Evolutionary conservation across 148 eudicot species (phyloP).

Genomic region (Amaranthus palmeri): DNA sequence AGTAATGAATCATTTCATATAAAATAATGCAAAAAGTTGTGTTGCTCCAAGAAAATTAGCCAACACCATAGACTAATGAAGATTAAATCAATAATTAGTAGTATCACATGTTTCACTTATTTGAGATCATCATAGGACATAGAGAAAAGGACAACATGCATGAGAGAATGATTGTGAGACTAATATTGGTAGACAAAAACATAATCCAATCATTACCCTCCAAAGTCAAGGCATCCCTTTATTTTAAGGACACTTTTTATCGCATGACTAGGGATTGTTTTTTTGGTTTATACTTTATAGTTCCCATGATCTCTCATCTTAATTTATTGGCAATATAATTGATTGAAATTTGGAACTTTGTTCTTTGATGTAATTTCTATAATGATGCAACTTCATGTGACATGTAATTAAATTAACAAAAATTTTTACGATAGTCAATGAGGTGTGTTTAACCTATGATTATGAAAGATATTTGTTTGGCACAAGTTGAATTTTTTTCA

Average conservation of each 20-base stretch:
- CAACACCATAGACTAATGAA: no score
- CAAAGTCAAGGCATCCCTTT: constrained; percentile 14
- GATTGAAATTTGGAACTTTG: constrained; percentile 15
- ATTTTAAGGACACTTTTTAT: constrained; percentile 10
- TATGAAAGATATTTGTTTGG: no score
- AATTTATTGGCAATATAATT: constrained; percentile 1
- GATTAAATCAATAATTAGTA: not conserved
- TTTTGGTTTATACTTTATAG: constrained; percentile 7
- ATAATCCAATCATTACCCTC: constrained; percentile 11
- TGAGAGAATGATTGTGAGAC: constrained; percentile 6
- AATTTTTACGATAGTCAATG: no score
- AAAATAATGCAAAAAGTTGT: no score
- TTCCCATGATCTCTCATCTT: not conserved
- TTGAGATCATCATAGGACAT: not conserved
- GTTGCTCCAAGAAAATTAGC: no score
- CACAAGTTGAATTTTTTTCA: no score
- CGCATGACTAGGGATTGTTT: constrained; percentile 26
- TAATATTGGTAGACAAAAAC: not conserved
- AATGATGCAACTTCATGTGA: not conserved
- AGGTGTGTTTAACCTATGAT: no score
- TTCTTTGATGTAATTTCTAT: constrained; percentile 1
- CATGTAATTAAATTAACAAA: not conserved
- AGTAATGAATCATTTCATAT: not conserved
- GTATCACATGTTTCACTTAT: constrained; percentile 3
- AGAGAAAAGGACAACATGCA: constrained; percentile 11